Conservation (phyloP, 2,329 filamentous ascomycete species). For the Penicillium palitans region DNA sequence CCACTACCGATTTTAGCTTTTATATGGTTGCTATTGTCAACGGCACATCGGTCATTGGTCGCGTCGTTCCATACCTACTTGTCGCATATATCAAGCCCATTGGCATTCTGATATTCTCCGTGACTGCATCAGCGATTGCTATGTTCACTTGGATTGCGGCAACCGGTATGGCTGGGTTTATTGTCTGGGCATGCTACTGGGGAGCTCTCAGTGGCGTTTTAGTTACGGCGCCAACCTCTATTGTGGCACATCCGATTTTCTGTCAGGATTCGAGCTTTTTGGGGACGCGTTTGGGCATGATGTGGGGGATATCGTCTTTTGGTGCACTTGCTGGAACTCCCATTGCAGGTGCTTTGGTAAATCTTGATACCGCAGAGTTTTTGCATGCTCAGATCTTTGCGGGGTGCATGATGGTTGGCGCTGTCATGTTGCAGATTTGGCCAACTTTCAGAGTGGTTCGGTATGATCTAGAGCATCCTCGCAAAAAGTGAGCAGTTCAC, state of each 20-base stretch:
- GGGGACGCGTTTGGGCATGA: conserved; percentile 36
- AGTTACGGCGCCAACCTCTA: conserved; percentile 33
- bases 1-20: conserved; percentile 47
- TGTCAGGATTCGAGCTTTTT: conserved; percentile 29
- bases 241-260: conserved; percentile 33
- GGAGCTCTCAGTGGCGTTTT: conserved; percentile 34
- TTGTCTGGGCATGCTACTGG: conserved; percentile 37
- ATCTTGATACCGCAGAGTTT: conserved; percentile 29
- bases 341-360: conserved; percentile 35
- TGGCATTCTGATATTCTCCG: conserved; percentile 22
- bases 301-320: conserved; percentile 38
- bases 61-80: conserved; percentile 50
- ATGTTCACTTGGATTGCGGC: conserved; percentile 38
- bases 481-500: neutral
- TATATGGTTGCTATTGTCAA: conserved; percentile 57
- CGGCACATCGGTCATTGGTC: conserved; percentile 52
- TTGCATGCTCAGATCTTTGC: conserved; percentile 35
- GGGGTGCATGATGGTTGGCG: conserved; percentile 35
- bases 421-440: conserved; percentile 30
- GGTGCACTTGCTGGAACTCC: conserved; percentile 34
- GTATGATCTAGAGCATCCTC: conserved; percentile 21
- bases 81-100: conserved; percentile 33
- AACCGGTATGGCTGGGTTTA: conserved; percentile 24
- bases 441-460: conserved; percentile 26
- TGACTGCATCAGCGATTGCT: conserved; percentile 28